Evolutionary conservation across 306 rosid genomes (phyloP), one percentile per base, ranked within the genome.

Genomic region (Begonia fuchsioides): DNA sequence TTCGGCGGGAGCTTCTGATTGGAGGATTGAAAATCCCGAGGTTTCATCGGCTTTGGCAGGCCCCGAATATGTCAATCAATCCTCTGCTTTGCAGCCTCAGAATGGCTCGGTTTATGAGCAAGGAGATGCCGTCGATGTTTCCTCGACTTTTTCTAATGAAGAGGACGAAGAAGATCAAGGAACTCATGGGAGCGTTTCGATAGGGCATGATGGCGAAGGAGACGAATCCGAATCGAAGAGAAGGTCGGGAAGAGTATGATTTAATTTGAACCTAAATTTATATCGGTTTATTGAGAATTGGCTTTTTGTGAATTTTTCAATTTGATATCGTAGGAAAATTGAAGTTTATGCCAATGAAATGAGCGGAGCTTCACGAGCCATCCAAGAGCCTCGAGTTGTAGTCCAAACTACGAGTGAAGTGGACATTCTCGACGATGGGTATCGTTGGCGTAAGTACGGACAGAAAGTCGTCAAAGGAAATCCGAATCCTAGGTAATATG

Each of bases 351-450:
- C 86, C 54, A 60, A 84, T 8, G 95, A 90, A 58, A 69, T 90
- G 95, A 81, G 95, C 57, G 98, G 98, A 60, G 95, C 98, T 59
- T 76, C 95, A 39, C 81, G 98, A 75, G 95, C 95, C 45, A 81
- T 90, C 45, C 87, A 92, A 2, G 98, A 90, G 72, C 98, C 98
- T 47, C 76, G 98, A 76, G 98, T 90, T 51, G 98, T 90, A 26
- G 98, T 90, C 54, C 98, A 90, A 71, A 90, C 98, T 32, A 90
- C 98, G 57, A 90, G 95, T 13, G 98, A 84, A 72, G 95, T 90
- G 18, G 98, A 90, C 66, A 85, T 90, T 67, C 92, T 90, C 5
- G 95, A 90, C n/a, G 98, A 90, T 66, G 95, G 95, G 53, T 90
- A 90, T 53, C 81, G 98, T 9, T 90, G 98, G 98, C 80, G 98